Conservation (phyloP, 192 early-diverging fungal species). For the Funneliformis geosporum region DNA sequence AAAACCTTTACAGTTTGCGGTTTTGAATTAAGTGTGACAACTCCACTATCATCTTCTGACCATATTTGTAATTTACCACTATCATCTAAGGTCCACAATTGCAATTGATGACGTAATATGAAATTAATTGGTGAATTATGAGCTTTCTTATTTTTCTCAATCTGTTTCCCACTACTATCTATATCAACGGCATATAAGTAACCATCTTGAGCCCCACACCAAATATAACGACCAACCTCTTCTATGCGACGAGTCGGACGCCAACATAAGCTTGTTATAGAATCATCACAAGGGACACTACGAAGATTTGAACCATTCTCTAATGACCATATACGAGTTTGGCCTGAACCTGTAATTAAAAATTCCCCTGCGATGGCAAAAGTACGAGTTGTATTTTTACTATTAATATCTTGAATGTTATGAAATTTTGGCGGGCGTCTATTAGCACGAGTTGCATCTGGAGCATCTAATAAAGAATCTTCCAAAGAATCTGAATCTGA, state of each 20-base stretch:
- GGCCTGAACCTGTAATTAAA: constrained; percentile 49
- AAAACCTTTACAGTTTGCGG: constrained; percentile 49
- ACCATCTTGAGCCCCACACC: constrained; percentile 65
- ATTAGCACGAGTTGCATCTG: constrained; percentile 56
- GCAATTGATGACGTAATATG: constrained; percentile 55
- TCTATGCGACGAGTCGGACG: constrained; percentile 52
- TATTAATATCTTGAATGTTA: constrained; percentile 42
- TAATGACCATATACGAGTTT: constrained; percentile 47
- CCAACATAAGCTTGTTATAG: constrained; percentile 54
- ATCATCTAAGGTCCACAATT: constrained; percentile 74
- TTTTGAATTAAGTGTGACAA: constrained; percentile 38
- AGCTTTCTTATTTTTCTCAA: constrained; percentile 40
- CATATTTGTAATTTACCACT: constrained; percentile 61
- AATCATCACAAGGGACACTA: constrained; percentile 50
- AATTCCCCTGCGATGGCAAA: constrained; percentile 56
- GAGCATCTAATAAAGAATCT: constrained; percentile 37
- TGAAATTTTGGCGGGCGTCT: constrained; percentile 58
- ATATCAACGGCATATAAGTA: constrained; percentile 60
- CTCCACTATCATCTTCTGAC: constrained; percentile 43
- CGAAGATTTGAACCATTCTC: constrained; percentile 48
- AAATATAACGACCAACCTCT: constrained; percentile 64
- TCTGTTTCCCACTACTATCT: constrained; percentile 35
- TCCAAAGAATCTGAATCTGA: constrained; percentile 7
- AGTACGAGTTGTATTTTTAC: constrained; percentile 48
- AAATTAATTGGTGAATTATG: constrained; percentile 55